These are phyloP conservation scores for Castanea mollissima DNA, from an alignment of 306 rosid genomes.

Conservation along the genomic window DNA sequence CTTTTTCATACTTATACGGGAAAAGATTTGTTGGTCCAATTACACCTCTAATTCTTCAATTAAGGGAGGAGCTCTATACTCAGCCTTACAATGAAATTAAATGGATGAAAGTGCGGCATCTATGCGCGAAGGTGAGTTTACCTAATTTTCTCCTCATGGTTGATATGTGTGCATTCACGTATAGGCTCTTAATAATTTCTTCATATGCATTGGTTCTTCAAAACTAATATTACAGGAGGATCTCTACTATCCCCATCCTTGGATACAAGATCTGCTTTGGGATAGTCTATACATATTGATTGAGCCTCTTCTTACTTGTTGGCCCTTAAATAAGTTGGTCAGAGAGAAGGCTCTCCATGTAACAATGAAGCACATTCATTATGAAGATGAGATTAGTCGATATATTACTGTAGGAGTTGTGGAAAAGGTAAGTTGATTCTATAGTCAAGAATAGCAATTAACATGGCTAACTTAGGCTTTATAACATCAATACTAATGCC, in stretches of 20 bases:
- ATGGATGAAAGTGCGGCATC: constrained; percentile 64
- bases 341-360: constrained; percentile 27
- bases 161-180: not conserved
- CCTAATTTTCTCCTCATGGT: not conserved
- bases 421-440: constrained; percentile 27
- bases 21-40: constrained; percentile 67
- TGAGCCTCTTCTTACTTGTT: constrained; percentile 62
- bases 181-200: not conserved
- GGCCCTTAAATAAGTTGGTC: constrained; percentile 36
- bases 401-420: constrained; percentile 31
- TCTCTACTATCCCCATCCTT: constrained; percentile 59
- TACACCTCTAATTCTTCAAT: constrained; percentile 61
- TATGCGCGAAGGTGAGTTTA: constrained; percentile 47
- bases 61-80: constrained; percentile 51
- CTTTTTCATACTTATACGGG: constrained; percentile 80
- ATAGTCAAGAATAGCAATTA: not conserved
- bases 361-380: constrained; percentile 37
- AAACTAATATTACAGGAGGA: constrained; percentile 46
- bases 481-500: not conserved
- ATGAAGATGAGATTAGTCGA: constrained; percentile 38
- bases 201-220: not conserved
- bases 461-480: not conserved
- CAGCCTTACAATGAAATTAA: constrained; percentile 51
- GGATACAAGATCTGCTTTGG: constrained; percentile 64
- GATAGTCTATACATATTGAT: constrained; percentile 52